Evolutionary conservation across 257 asterid species (phyloP).

Genomic region (Verbena officinalis): DNA sequence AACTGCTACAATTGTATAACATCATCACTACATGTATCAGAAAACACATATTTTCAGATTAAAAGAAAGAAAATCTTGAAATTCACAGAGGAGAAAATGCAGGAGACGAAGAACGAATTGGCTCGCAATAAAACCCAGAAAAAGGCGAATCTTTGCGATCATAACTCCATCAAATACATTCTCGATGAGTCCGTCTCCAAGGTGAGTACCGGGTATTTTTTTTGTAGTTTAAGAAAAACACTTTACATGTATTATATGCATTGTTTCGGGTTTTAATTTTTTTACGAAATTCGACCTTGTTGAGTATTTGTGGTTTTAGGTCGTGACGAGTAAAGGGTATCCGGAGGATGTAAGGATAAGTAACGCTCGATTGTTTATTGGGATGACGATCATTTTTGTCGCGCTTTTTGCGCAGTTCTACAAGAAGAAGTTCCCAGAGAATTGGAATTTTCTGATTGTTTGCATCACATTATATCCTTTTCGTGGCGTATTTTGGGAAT

Average conservation of each 20-base stretch:
- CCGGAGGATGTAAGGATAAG: conserved; percentile 87
- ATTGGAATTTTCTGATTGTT: conserved; percentile 72
- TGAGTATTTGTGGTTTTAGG: conserved; percentile 39
- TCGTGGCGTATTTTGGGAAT: not conserved
- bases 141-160: conserved; percentile 81
- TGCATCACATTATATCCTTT: conserved; percentile 96
- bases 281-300: not conserved
- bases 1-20: too few relatives aligned
- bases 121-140: conserved; percentile 48
- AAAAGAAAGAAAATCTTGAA: conserved; percentile 43
- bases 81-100: conserved; percentile 22
- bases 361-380: conserved; percentile 74
- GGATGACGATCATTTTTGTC: conserved; percentile 59
- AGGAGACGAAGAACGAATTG: conserved; percentile 39
- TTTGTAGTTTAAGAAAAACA: too few relatives aligned
- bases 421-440: conserved; percentile 88
- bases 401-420: conserved; percentile 96
- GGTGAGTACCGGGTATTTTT: too few relatives aligned
- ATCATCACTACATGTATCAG: too few relatives aligned
- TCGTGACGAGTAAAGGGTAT: conserved; percentile 87
- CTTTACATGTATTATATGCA: not conserved
- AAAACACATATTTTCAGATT: conserved; percentile 34
- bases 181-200: conserved; percentile 89
- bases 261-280: not conserved
- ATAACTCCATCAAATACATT: conserved; percentile 75